phyloP scores from a whole-genome alignment of 2,329 filamentous ascomycete genomes.

The Ophiocordyceps camponoti-rufipedis region DNA sequence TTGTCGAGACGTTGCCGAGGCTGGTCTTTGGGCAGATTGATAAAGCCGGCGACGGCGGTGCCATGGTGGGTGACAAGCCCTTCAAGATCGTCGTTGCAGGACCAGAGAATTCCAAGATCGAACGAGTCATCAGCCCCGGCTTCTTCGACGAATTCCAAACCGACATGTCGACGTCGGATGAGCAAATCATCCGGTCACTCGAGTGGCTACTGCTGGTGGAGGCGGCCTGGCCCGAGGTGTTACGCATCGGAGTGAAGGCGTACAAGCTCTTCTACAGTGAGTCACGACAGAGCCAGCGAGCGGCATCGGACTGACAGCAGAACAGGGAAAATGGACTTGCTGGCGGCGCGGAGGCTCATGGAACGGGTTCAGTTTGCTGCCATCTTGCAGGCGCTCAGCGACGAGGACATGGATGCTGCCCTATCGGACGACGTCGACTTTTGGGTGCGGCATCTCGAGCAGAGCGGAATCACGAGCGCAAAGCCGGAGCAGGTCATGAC shows the following conservation, averaged over 20 bases:
- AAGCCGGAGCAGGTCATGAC: slow-evolving; percentile 24
- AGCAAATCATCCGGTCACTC: slow-evolving; percentile 55
- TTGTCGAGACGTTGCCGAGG: slow-evolving; percentile 50
- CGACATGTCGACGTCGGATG: slow-evolving; percentile 40
- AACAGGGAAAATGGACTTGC: slow-evolving; percentile 29
- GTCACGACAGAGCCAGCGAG: slow-evolving; percentile 14
- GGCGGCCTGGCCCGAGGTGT: slow-evolving; percentile 53
- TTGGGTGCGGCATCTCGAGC: slow-evolving; percentile 19
- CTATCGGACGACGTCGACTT: slow-evolving; percentile 21
- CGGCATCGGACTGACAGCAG: not conserved
- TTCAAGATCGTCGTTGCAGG: slow-evolving; percentile 33
- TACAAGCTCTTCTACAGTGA: slow-evolving; percentile 73
- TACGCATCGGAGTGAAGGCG: slow-evolving; percentile 49
- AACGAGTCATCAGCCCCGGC: slow-evolving; percentile 48
- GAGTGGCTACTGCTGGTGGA: slow-evolving; percentile 72
- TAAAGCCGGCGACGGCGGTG: slow-evolving; percentile 5
- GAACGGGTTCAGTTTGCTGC: slow-evolving; percentile 30
- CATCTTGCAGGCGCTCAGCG: slow-evolving; percentile 24
- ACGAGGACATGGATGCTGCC: slow-evolving; percentile 17
- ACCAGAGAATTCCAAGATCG: slow-evolving; percentile 17
- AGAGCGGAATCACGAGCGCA: slow-evolving; percentile 15
- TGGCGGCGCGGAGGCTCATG: slow-evolving; percentile 34
- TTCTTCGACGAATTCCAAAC: slow-evolving; percentile 49
- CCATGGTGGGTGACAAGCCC: slow-evolving; percentile 20
- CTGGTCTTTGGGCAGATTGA: slow-evolving; percentile 31